phyloP scores from a whole-genome alignment of 2,329 filamentous ascomycete genomes.

The Sclerotinia nivalis region DNA sequence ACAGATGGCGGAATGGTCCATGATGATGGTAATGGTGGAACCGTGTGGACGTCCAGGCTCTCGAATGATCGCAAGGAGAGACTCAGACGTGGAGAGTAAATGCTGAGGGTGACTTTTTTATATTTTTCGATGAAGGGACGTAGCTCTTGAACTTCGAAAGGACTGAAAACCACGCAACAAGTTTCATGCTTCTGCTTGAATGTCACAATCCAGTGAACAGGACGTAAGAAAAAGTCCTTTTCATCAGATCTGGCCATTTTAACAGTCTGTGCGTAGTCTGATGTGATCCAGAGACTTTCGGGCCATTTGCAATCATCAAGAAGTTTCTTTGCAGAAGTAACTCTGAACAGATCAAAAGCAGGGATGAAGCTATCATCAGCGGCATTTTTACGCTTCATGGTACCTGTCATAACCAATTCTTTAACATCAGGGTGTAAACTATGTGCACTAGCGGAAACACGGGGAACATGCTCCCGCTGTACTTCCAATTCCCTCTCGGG shows the following conservation, averaged over 20 bases:
- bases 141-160: slow-evolving; percentile 59
- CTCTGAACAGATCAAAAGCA: slow-evolving; percentile 48
- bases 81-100: slow-evolving; percentile 53
- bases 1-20: slow-evolving; percentile 33
- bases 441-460: slow-evolving; percentile 46
- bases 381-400: slow-evolving; percentile 33
- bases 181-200: slow-evolving; percentile 28
- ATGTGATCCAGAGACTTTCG: slow-evolving; percentile 48
- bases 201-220: slow-evolving; percentile 56
- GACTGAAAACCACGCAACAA: slow-evolving; percentile 54
- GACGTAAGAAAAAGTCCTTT: slow-evolving; percentile 51
- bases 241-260: slow-evolving; percentile 15
- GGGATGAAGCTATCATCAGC: slow-evolving; percentile 55
- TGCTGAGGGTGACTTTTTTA: slow-evolving; percentile 46
- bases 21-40: slow-evolving; percentile 37
- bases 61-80: slow-evolving; percentile 47
- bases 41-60: slow-evolving; percentile 47
- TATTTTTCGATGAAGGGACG: slow-evolving; percentile 45
- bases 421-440: slow-evolving; percentile 47
- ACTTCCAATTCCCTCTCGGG: slow-evolving; percentile 64
- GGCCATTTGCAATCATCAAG: slow-evolving; percentile 46
- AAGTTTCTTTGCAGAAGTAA: slow-evolving; percentile 45
- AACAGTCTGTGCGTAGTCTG: slow-evolving; percentile 54
- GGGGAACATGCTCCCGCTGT: slow-evolving; percentile 52
- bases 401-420: slow-evolving; percentile 45